These are phyloP conservation scores for Helminthosporium solani DNA, from an alignment of 2,329 filamentous ascomycete species.

Conservation along the genomic window DNA sequence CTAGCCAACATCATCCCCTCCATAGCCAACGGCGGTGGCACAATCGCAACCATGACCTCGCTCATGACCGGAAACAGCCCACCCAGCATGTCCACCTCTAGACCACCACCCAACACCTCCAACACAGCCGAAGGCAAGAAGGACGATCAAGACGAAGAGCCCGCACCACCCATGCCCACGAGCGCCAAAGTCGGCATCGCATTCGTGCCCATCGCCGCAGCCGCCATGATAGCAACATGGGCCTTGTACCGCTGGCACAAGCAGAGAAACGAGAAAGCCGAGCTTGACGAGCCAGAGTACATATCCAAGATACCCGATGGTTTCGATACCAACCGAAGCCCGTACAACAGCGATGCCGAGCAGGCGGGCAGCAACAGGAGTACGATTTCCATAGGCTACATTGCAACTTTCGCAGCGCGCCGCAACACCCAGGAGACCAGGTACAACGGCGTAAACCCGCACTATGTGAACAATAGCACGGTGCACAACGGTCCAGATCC, in stretches of 20 bases:
- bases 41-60: neutral
- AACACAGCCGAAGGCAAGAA: neutral
- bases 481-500: constrained; percentile 5
- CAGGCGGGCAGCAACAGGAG: neutral
- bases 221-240: constrained; percentile 15
- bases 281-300: neutral
- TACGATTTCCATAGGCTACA: constrained; percentile 11
- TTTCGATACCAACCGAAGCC: neutral
- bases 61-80: neutral
- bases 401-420: constrained; percentile 4
- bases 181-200: constrained; percentile 25
- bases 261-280: constrained; percentile 2
- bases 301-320: neutral
- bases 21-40: neutral
- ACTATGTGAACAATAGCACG: constrained; percentile 1
- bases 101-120: neutral
- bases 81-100: neutral
- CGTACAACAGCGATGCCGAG: constrained; percentile 7
- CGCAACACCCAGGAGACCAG: constrained; percentile 1
- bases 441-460: constrained; percentile 2
- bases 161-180: constrained; percentile 3
- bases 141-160: neutral
- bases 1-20: neutral
- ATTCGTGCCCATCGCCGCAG: constrained; percentile 23
- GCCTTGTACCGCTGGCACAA: constrained; percentile 22